A percentile compares a stretch with the other conserved stretches of the same genome.
These are phyloP conservation scores for Nidula microcarpa DNA, from an alignment of 768 basidiomycete species.

Conservation along the genomic window DNA sequence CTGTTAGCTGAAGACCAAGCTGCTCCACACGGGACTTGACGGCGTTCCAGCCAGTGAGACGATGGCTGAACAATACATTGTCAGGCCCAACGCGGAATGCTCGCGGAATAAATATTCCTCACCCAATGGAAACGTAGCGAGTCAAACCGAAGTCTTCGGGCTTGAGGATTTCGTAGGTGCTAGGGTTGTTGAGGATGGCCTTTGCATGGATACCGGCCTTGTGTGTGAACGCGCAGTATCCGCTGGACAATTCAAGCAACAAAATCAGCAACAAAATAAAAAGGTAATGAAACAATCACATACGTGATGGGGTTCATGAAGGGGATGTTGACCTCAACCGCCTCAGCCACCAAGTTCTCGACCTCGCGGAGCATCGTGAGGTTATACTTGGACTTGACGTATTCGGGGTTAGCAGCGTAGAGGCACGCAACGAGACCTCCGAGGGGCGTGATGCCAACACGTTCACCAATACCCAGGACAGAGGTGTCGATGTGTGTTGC, in stretches of 20 bases:
- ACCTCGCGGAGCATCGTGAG: constrained; percentile 96
- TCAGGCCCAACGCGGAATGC: not conserved
- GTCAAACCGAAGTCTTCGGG: constrained; percentile 98
- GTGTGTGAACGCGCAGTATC: constrained; percentile 99
- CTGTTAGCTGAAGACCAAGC: constrained; percentile 82
- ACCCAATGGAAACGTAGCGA: constrained; percentile 97
- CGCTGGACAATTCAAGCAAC: constrained; percentile 44
- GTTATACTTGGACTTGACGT: constrained; percentile 99
- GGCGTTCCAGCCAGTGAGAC: constrained; percentile 98
- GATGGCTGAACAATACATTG: constrained; percentile 53
- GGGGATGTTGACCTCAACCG: constrained; percentile 95
- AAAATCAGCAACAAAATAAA: not conserved
- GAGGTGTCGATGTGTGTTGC: constrained; percentile 99
- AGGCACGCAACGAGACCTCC: constrained; percentile 96
- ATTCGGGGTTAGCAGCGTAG: constrained; percentile 96
- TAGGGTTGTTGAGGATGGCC: constrained; percentile 98
- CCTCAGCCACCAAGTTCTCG: constrained; percentile 98
- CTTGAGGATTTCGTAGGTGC: constrained; percentile 98
- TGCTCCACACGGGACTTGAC: constrained; percentile 99
- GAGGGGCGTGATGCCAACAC: constrained; percentile 97
- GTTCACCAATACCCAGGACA: constrained; percentile 96
- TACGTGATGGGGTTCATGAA: constrained; percentile 96
- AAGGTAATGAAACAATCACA: constrained; percentile 10
- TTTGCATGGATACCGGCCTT: constrained; percentile 99
- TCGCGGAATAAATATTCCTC: constrained; percentile 13